These are phyloP conservation scores for Penstemon davidsonii DNA, from an alignment of 257 asterid species.

Conservation along the genomic window DNA sequence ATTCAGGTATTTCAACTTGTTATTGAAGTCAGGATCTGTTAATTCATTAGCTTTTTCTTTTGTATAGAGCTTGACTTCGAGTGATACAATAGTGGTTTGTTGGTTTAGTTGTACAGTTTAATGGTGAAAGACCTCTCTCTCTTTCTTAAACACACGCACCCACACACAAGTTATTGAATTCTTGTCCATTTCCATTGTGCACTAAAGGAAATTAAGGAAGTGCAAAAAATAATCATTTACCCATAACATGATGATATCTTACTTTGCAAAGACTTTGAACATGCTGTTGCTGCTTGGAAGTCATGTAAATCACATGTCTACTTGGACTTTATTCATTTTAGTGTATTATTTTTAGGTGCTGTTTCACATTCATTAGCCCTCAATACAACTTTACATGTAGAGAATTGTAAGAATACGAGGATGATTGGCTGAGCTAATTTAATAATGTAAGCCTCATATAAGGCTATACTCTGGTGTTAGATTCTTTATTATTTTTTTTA, in stretches of 20 bases:
- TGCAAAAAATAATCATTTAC: not conserved
- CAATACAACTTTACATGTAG: not conserved
- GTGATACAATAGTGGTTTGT: not conserved
- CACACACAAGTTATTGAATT: too few relatives aligned
- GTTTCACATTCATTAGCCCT: not conserved
- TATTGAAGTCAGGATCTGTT: not conserved
- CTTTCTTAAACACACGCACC: not conserved
- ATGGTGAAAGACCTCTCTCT: not conserved
- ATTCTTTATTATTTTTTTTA: too few relatives aligned
- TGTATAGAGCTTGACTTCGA: constrained; percentile 7
- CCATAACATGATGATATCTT: not conserved
- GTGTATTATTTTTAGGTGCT: not conserved
- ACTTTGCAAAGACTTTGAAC: not conserved
- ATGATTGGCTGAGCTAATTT: too few relatives aligned
- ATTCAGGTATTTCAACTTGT: constrained; percentile 66
- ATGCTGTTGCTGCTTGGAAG: not conserved
- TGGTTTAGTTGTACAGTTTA: not conserved
- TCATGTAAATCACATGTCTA: not conserved
- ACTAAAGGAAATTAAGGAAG: not conserved
- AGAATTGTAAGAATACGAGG: too few relatives aligned
- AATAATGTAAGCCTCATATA: too few relatives aligned
- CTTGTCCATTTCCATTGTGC: too few relatives aligned
- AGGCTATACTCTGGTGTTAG: too few relatives aligned
- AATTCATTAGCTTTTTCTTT: not conserved
- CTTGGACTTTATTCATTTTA: not conserved